A percentile compares a stretch with the other conserved stretches of the same genome.
phyloP scores from a whole-genome alignment of 768 basidiomycete species.

The Boletellus ananas region DNA sequence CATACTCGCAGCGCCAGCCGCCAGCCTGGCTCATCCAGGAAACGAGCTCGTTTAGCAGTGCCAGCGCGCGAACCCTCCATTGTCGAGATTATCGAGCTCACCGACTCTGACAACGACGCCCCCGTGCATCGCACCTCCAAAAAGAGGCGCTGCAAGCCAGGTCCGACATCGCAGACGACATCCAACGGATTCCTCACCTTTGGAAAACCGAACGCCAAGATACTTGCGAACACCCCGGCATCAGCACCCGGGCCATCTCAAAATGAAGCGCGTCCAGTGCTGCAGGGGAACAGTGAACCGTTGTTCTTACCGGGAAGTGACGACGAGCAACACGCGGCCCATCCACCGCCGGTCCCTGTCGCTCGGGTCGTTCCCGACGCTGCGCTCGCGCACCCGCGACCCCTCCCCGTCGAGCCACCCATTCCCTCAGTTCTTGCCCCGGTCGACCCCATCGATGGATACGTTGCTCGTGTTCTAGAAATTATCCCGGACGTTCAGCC shows the following conservation, averaged over 20 bases:
- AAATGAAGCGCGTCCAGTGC: conserved; percentile 1
- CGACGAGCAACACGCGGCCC: conserved; percentile 20
- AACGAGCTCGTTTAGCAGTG: conserved; percentile 4
- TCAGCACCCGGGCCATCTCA: conserved; percentile 11
- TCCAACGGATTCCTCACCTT: conserved; percentile 1
- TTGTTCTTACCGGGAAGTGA: conserved; percentile 41
- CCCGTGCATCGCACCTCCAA: conserved; percentile 1
- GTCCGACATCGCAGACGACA: conserved; percentile 5
- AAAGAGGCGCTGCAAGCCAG: background rate
- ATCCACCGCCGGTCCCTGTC: background rate
- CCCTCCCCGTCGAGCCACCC: background rate
- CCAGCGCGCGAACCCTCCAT: conserved; percentile 7
- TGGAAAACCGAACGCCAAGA: conserved; percentile 9
- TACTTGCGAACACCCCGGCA: conserved; percentile 9
- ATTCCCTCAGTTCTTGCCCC: conserved; percentile 1
- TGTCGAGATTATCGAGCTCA: conserved; percentile 45
- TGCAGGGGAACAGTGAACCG: conserved; percentile 13
- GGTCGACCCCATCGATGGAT: conserved; percentile 25
- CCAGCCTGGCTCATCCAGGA: conserved; percentile 19
- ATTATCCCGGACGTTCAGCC: conserved; percentile 70
- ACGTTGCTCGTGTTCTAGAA: conserved; percentile 54
- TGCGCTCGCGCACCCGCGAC: background rate
- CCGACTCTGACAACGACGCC: conserved; percentile 46
- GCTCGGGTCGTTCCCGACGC: background rate
- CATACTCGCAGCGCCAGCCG: conserved; percentile 18